Base-by-base conservation (phyloP, 495 filamentous ascomycete genomes). In the Glarea lozoyensis region DNA sequence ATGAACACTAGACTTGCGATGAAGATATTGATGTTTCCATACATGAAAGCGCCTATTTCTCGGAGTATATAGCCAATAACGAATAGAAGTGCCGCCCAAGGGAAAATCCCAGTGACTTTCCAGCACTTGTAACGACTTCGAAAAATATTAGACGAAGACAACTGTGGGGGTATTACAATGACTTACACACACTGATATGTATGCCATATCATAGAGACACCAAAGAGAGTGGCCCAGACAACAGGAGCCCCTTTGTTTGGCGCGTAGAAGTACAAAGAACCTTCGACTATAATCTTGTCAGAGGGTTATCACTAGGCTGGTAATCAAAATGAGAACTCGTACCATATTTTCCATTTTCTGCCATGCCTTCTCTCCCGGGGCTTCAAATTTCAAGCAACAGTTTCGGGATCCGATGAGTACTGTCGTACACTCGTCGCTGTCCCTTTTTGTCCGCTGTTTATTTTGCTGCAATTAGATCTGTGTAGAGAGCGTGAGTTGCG, bases 171-270 rank as follows among this genome's bases (percentile, higher is more conserved):
- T 13, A 15, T n/a, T n/a, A 20, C 37, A 19, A 27, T 38, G 42
- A 55, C 69, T 47, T 64, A 84, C 81, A 70, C 48, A 67, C 71
- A 78, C 58, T 86, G 81, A 52, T 72, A 85, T 16, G 63, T 50
- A 53, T 87, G 82, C 10, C 67, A 56, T 7, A 58, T 24, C 0
- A 76, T 79, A 3, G 79, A 83, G 1, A 70, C 47, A 1, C 68
- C 57, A 55, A 83, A 88, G 4, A 83, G 69, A 16, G 81, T 59
- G 7, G 78, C 71, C 50, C 84, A 86, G 40, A 78, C 73, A 22
- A 86, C 69, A 0, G 82, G 75, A 1, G 81, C 81, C 2, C 68
- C 81, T 59, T 85, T 82, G 53, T 84, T 86, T 0, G 84, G 84
- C 13, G 78, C 81, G 61, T 86, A 87, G 57, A 76, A 78, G 72